Conservation (phyloP, 306 rosid species). For the Ammopiptanthus mongolicus region DNA sequence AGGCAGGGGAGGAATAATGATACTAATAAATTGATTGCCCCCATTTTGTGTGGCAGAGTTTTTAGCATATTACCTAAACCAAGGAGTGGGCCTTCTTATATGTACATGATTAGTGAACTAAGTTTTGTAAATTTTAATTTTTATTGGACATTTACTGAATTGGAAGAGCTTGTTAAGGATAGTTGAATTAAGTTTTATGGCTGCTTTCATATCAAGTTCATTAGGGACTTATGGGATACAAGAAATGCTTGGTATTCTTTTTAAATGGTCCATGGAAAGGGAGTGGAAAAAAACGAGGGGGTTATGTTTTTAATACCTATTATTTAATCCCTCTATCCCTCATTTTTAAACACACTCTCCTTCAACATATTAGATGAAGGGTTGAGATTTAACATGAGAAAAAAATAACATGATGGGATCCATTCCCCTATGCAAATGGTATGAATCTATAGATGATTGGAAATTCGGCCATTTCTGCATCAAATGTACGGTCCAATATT, state of each 20-base stretch:
- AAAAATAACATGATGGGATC: too few species aligned
- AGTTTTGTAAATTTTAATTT: background rate
- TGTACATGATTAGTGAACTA: background rate
- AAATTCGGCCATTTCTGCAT: too few species aligned
- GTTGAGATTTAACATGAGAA: too few species aligned
- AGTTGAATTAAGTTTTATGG: background rate
- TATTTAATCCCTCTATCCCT: too few species aligned
- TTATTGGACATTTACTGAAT: background rate
- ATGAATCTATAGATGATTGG: too few species aligned
- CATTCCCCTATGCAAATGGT: too few species aligned
- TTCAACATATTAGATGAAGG: too few species aligned
- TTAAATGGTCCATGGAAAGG: background rate
- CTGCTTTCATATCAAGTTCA: background rate
- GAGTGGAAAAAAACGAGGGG: too few species aligned
- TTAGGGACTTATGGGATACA: background rate
- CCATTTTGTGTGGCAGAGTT: background rate
- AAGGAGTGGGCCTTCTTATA: background rate
- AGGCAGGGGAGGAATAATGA: conserved; percentile 29
- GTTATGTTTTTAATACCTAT: too few species aligned
- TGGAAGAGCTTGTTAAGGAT: background rate
- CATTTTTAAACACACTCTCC: too few species aligned
- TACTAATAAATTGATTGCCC: background rate
- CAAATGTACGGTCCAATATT: too few species aligned
- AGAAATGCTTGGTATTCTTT: background rate
- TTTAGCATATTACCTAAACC: background rate